phyloP scores from a whole-genome alignment of 192 early-diverging fungal genomes.

The Podochytrium sp. region DNA sequence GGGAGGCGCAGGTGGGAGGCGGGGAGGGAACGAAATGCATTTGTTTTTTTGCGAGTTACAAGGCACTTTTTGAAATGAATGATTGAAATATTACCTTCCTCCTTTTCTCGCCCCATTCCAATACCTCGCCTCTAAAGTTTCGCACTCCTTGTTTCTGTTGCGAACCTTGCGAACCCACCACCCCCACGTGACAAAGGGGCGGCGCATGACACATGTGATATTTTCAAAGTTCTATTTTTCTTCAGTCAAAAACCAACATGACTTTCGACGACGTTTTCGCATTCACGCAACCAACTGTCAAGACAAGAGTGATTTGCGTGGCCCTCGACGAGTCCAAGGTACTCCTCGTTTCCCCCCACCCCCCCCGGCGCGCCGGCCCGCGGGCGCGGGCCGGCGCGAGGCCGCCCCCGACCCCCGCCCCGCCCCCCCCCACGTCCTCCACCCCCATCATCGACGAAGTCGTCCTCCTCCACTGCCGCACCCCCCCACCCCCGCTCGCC shows the following conservation, averaged over 20 bases:
- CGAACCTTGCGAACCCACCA: too few species aligned
- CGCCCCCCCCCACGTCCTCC: not conserved
- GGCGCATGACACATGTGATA: too few species aligned
- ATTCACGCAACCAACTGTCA: not conserved
- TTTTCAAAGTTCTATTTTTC: too few species aligned
- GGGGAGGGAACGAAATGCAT: too few species aligned
- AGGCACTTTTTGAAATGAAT: too few species aligned
- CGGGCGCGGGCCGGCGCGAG: not conserved
- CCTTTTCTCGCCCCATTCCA: too few species aligned
- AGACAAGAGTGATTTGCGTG: not conserved
- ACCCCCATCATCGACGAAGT: not conserved
- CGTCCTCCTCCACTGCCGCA: not conserved
- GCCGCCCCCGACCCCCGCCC: not conserved
- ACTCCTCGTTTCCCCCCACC: not conserved
- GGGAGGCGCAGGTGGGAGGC: too few species aligned
- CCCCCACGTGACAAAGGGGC: too few species aligned
- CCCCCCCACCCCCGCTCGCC: not conserved
- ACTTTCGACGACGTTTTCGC: conserved; percentile 18
- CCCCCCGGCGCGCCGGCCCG: not conserved
- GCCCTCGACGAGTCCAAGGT: conserved; percentile 2
- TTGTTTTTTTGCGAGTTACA: too few species aligned
- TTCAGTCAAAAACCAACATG: not conserved
- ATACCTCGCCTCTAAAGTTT: too few species aligned
- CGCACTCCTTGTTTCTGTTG: too few species aligned
- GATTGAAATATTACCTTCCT: too few species aligned